Evolutionary conservation across 2,329 filamentous ascomycete genomes (phyloP), one percentile per base, ranked within the genome.

Genomic region (Atkinsonella texensis): DNA sequence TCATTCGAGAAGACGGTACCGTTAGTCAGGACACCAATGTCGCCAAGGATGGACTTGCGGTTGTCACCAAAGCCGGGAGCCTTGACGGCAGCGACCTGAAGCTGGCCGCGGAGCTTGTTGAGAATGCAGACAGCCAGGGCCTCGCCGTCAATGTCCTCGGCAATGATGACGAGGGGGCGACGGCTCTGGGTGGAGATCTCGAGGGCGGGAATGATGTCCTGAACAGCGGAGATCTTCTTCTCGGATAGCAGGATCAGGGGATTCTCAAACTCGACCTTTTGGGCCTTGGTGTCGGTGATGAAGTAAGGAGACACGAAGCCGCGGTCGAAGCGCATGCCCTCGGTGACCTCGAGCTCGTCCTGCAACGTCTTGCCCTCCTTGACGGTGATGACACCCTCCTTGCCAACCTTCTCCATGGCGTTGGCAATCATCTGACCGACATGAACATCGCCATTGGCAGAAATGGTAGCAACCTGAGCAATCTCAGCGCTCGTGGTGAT

Each of bases 261-360:
- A 82, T 98, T 97, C 84, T 98, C 93, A 61, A 98, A 98, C 76
- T 98, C 93, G 53, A 97, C 90, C 84, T 98, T 98, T 72, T 95
- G 89, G 54, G 90, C 73, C 85, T 98, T 98, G 81, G 89, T 76
- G 67, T 98, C 93, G 76, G 93, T 98, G 78, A 98, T 98, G 80
- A 98, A 98, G 84, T 98, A 98, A 62, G 93, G 90, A 28, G 93
- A 98, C 68, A 95, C 91, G 73, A 86, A 98, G 57, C 93, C 93
- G 67, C 93, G 91, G 81, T 98, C 93, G 76, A 98, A 98, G 72
- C 93, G 89, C 93, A 98, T 98, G 70, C 93, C 93, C 84, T 98
- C 93, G 54, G 93, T 98, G 56, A 98, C 84, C 76, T 98, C 93
- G 52, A 98, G 85, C 82, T 98, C 93, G 63, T 98, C 93, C 64